Percentiles rank a stretch among this genome's conserved stretches.
These are phyloP conservation scores for Blepharisma undulans DNA, from an alignment of 169 alveolate species.

Conservation along the genomic window DNA sequence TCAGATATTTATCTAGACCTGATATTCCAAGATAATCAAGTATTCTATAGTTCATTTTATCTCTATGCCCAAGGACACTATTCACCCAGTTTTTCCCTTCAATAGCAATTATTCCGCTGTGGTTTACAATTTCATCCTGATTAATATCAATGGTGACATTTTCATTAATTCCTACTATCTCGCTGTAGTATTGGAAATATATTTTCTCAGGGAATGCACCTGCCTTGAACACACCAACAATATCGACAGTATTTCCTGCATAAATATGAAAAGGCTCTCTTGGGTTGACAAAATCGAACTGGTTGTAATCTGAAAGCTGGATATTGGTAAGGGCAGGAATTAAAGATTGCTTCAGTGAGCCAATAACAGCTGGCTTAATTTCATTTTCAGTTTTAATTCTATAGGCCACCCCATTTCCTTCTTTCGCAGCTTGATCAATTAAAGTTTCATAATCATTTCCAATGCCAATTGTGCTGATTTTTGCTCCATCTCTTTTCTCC, in stretches of 20 bases:
- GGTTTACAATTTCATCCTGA: neutral
- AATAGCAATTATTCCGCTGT: neutral
- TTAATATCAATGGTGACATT: neutral
- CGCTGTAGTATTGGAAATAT: neutral
- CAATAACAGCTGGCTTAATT: neutral
- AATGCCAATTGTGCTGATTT: constrained; percentile 1
- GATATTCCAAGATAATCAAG: neutral
- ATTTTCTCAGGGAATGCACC: neutral
- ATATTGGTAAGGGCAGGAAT: constrained; percentile 33
- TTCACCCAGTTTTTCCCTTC: neutral
- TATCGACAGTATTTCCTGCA: neutral
- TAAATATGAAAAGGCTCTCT: neutral
- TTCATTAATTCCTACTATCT: neutral
- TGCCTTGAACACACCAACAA: neutral
- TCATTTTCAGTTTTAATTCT: neutral
- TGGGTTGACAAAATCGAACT: neutral
- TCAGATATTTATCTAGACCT: neutral
- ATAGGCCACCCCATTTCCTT: neutral
- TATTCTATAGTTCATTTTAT: neutral
- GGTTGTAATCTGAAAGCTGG: neutral
- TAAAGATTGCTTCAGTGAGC: neutral
- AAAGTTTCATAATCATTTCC: neutral
- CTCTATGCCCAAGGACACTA: neutral
- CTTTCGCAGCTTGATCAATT: neutral
- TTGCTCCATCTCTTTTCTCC: neutral